Conservation (phyloP, 108 stramenopile genomes). For the Nannochloropsis granulata region DNA sequence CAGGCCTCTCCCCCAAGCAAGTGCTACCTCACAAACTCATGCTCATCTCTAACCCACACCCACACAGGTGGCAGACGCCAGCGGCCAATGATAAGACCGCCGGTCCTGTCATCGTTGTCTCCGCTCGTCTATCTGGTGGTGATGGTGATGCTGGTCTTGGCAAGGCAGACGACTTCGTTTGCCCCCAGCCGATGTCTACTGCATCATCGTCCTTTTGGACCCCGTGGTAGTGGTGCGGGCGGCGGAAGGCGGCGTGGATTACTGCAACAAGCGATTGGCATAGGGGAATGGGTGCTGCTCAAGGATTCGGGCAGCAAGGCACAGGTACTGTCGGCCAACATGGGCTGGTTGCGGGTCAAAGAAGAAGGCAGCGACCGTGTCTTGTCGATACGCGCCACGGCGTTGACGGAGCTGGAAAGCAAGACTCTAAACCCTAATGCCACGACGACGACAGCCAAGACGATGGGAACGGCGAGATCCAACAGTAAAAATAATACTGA, state of each 20-base stretch:
- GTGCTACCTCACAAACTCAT: too few relatives aligned
- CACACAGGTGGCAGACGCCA: not conserved
- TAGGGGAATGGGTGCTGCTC: not conserved
- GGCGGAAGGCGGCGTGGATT: not conserved
- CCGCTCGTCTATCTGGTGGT: not conserved
- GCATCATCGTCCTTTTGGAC: not conserved
- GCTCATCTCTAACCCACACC: not conserved
- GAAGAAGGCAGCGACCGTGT: not conserved
- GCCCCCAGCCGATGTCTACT: not conserved
- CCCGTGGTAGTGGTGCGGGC: too few relatives aligned
- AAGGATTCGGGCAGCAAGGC: not conserved
- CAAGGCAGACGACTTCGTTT: not conserved
- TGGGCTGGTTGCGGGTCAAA: not conserved
- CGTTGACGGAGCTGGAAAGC: not conserved
- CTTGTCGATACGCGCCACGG: not conserved
- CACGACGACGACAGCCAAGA: not conserved
- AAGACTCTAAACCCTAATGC: not conserved
- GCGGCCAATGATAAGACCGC: not conserved
- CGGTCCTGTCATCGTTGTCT: not conserved
- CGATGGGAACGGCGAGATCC: not conserved
- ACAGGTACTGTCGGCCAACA: not conserved
- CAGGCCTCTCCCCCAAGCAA: too few relatives aligned
- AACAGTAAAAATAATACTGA: not conserved
- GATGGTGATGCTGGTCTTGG: not conserved
- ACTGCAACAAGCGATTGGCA: not conserved